Evolutionary conservation across 768 basidiomycete genomes (phyloP).

Genomic region (Podaxis pistillaris): DNA sequence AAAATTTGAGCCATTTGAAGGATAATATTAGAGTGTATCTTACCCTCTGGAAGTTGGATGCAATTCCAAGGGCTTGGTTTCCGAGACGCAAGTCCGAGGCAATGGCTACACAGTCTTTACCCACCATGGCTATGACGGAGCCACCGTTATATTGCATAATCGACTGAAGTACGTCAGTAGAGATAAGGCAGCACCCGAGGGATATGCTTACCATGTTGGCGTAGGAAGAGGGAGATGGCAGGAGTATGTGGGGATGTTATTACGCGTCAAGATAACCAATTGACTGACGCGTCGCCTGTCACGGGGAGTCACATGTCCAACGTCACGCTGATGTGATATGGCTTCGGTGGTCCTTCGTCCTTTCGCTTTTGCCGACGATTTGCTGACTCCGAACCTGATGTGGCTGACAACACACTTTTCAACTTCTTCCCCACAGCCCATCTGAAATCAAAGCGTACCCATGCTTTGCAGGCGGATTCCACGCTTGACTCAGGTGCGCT

Average conservation of each 20-base stretch:
- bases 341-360: not conserved
- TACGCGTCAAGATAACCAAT: constrained; percentile 21
- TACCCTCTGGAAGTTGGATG: constrained; percentile 95
- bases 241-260: constrained; percentile 8
- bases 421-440: not conserved
- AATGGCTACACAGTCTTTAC: constrained; percentile 98
- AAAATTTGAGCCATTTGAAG: constrained; percentile 15
- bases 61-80: constrained; percentile 80
- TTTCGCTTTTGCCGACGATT: not conserved
- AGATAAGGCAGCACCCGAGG: not conserved
- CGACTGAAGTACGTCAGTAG: constrained; percentile 50
- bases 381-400: not conserved
- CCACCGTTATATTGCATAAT: constrained; percentile 95
- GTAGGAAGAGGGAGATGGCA: constrained; percentile 17
- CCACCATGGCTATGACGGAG: constrained; percentile 98
- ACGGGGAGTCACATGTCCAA: constrained; percentile 24
- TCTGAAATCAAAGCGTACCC: not conserved
- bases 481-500: not conserved
- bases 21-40: constrained; percentile 9
- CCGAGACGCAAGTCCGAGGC: constrained; percentile 93
- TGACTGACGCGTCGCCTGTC: constrained; percentile 43
- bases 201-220: constrained; percentile 39
- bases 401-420: not conserved
- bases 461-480: not conserved
- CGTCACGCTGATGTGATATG: constrained; percentile 7